Base-by-base conservation (phyloP, 2,329 filamentous ascomycete genomes). In the Cladophialophora bantiana region DNA sequence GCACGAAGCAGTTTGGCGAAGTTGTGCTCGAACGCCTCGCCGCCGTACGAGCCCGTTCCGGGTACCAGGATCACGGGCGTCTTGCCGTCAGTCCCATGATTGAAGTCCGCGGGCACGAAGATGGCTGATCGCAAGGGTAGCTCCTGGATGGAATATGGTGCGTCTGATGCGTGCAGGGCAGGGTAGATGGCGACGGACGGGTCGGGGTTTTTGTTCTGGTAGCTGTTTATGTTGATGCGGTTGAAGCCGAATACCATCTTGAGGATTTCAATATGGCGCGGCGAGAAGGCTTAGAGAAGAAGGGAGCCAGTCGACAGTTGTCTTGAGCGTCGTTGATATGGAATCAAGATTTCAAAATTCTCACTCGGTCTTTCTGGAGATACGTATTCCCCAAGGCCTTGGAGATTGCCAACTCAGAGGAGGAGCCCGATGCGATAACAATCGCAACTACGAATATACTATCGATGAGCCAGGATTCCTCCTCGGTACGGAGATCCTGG, bases 11-110 rank as follows among this genome's bases (percentile, higher is more conserved):
- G 76, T 57, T 84, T 83, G 62, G 81, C 82, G 62, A 85, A 80
- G 72, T 83, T 87, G 62, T 77, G 79, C 7, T 76, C 70, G 68
- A 80, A 86, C 38, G 77, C 80, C 34, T 75, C 74, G 54, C 81
- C 82, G 1, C 82, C 84, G 12, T 81, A 83, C 34, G 79, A 71
- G 12, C 81, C 84, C 0, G 85, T 87, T 1, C 85, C 85, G 2
- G 84, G 84, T 5, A 87, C 78, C 10, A 88, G 78, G 12, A 87
- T 78, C 18, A 86, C 78, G 0, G 84, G 84, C 32, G 77, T 78
- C 58, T 80, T 79, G 2, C 67, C 70, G 32, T 71, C 61, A 13
- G 77, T 71, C 12, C 83, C 83, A 67, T 78, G 80, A 12, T 79
- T 80, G 76, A 86, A 87, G 13, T 73, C 75, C 0, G 77, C 52